Evolutionary conservation across 257 asterid species (phyloP), one percentile per base, ranked within the genome.

Genomic region (Nicotiana attenuata): DNA sequence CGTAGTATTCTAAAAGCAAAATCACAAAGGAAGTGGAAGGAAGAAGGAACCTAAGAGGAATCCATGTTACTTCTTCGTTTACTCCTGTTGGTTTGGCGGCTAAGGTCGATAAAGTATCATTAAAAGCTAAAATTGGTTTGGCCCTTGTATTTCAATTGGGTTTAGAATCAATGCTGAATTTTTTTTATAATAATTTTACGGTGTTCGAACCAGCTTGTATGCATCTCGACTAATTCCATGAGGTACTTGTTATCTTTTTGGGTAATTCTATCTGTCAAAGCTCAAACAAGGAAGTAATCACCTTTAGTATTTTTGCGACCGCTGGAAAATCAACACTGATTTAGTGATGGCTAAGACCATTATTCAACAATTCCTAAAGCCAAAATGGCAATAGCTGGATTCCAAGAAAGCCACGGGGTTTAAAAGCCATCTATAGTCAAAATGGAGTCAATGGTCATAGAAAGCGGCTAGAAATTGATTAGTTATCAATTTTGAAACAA

Each of bases 301-400:
- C 31, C 31, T 29, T 29, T 29, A 29, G 31, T 29, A 2, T 26
- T 26, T n/a, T n/a, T n/a, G n/a, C n/a, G n/a, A n/a, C n/a, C n/a
- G 29, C 29, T 28, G 29, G 29, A 28, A 29, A 29, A 29, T 29
- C 2, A 29, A 29, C 31, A 29, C 3, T 29, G 31, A 71, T 59
- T 7, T 24, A 24, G 15, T 5, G 45, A 73, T 24, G 79, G 41
- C 79, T 24, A 47, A 73, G 63, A 15, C 10, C 41, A 73, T 7
- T 45, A 11, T 11, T 41, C 19, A 52, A 52, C 57, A 52, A 10
- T 52, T 52, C 57, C 57, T 52, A 52, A 52, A 52, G 57, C 57
- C 5, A 52, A 52, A 41, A 68, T 69, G 20, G 11, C 17, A n/a
- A 67, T 73, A 47, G 63, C 79, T 75, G 79, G 79, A 75, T 75